These are phyloP conservation scores for Zymoseptoria pseudotritici DNA, from an alignment of 2,329 filamentous ascomycete species.

Conservation along the genomic window DNA sequence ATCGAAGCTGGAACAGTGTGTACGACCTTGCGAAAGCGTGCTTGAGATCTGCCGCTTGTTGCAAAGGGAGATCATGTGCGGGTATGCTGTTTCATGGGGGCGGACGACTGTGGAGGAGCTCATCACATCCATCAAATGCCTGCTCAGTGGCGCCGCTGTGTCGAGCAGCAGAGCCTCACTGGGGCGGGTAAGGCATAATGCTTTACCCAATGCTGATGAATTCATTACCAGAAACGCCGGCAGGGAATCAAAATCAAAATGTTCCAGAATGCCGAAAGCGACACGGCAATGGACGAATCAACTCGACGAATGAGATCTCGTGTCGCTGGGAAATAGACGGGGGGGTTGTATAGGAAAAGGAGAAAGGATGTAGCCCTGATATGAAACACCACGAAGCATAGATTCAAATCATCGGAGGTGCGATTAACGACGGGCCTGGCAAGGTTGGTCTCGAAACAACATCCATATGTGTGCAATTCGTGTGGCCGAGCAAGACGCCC, in stretches of 20 bases:
- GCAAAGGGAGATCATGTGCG: not conserved
- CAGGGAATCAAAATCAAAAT: not conserved
- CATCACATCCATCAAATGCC: not conserved
- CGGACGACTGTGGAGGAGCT: not conserved
- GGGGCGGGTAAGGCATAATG: not conserved
- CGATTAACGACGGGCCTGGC: slow-evolving; percentile 46
- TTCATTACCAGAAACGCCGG: not conserved
- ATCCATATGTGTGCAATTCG: slow-evolving; percentile 3
- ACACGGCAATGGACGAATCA: not conserved
- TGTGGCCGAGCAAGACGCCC: slow-evolving; percentile 26
- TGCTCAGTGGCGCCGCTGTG: not conserved
- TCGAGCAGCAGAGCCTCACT: not conserved
- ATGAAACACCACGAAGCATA: slow-evolving; percentile 45
- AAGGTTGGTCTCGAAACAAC: slow-evolving; percentile 39
- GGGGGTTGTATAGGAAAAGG: slow-evolving; percentile 2
- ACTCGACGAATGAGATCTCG: not conserved
- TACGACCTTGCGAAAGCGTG: not conserved
- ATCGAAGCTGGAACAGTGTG: not conserved
- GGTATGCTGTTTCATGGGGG: not conserved
- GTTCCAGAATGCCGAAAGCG: not conserved
- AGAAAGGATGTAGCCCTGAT: slow-evolving; percentile 42
- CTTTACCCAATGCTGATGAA: not conserved
- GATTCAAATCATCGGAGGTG: slow-evolving; percentile 34
- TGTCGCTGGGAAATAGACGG: not conserved
- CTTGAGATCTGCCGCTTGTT: not conserved